Base-by-base conservation (phyloP, 2,329 filamentous ascomycete species). In the Pyrenophora graminea region DNA sequence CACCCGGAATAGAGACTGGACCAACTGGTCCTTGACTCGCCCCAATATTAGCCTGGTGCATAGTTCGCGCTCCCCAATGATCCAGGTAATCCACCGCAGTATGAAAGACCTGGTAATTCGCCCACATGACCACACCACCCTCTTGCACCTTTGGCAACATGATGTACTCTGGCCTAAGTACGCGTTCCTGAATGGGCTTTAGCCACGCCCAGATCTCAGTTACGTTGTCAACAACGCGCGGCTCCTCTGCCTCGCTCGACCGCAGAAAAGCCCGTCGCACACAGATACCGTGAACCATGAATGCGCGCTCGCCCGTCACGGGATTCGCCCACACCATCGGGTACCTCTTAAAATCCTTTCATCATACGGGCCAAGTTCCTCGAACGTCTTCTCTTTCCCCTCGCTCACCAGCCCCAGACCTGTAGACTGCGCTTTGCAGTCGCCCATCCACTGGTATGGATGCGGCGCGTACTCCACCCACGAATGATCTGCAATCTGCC, bases 251-350 rank as follows among this genome's bases (percentile, higher is more conserved):
- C 0, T 55, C 53, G 2, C 64, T 67, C 0, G 67, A 67, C 13
- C 74, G 72, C 9, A 78, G 19, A 50, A 75, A 77, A 8, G 77
- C 63, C 31, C 70, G 72, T 12, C 38, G 30, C 12, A 40, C 45
- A 21, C 45, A 48, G 6, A 48, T 48, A 1, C 45, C 45, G 15
- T 41, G 45, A 7, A 48, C 45, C 45, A 48, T 48, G 23, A 48
- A 48, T 2, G 23, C 72, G 67, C 12, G 67, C 74, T 43, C 67
- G 72, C 19, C 77, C 74, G 9, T 71, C 2, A 67, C 63, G 0
- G 77, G 76, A 47, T 78, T 79, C 8, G 76, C 66, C 77, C 77
- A 79, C 1, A 78, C 76, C 70, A 79, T 75, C 1, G 77, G 77
- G 57, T 79, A 78, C 48, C 61, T 63, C 59, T 78, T 77, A 37